Evolutionary conservation across 2,329 filamentous ascomycete species (phyloP), one percentile per base, ranked within the genome.

Genomic region (Nemania sp.): DNA sequence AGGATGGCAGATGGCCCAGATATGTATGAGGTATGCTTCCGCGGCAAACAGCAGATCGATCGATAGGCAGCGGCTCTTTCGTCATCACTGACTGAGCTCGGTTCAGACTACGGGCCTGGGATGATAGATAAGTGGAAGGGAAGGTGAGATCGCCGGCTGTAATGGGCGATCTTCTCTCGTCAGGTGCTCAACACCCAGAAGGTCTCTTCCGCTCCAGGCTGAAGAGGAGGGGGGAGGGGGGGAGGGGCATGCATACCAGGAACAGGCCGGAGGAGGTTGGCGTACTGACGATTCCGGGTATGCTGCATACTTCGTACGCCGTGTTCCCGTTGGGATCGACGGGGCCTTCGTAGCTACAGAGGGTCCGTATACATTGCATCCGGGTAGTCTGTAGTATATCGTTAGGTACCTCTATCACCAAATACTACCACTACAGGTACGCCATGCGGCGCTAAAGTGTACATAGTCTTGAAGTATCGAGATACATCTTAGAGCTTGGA

Each of bases 201-300:
- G 25, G 5, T 55, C 46, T 43, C 50, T 57, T 59, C 58, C 64
- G 54, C 57, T 64, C 58, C 55, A 37, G 58, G 54, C 55, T 39
- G 39, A 62, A 51, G 60, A 58, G 51, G 48, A 58, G 60, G 56
- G 63, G 49, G 61, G 51, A 45, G 56, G 60, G 56, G 63, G 61
- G 51, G 48, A 58, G 60, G 56, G 63, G 49, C 54, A 57, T 58
- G 50, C 54, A 64, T 54, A 52, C 57, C 57, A 61, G 58, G 51
- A 35, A 56, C 55, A 32, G 58, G 29, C 46, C 40, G 47, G 37
- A 43, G 18, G 45, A 18, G 49, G 43, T 49, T 53, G n/a, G 18
- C 42, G 29, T 53, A 13, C 25, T 29, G 25, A 29, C 25, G 25
- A 29, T 29, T 29, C 25, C 7, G n/a, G n/a, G 25, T 29, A 29